These are phyloP conservation scores for Salvia miltiorrhiza DNA, from an alignment of 257 asterid species.

Conservation along the genomic window DNA sequence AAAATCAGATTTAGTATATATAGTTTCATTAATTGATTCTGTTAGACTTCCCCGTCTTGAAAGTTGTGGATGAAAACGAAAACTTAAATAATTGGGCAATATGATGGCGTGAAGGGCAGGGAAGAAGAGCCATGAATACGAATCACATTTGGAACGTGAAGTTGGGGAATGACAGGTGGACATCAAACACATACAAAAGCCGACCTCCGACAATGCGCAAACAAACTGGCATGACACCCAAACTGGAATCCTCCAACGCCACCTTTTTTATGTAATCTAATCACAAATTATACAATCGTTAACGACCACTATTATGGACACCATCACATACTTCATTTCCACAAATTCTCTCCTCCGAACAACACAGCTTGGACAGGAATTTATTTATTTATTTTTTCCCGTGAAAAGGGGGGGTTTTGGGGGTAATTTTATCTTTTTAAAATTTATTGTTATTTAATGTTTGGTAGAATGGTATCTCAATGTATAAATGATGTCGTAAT, in stretches of 20 bases:
- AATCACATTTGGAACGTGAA: neutral
- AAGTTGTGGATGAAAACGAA: neutral
- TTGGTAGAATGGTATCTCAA: too few relatives aligned
- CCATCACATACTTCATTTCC: neutral
- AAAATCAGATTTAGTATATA: neutral
- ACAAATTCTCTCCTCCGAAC: neutral
- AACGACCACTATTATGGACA: neutral
- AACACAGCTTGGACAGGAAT: neutral
- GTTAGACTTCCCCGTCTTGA: neutral
- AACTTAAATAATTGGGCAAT: neutral
- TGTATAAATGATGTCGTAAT: too few relatives aligned
- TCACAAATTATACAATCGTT: neutral
- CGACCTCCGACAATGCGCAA: too few relatives aligned
- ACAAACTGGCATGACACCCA: too few relatives aligned
- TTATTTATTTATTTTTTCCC: too few relatives aligned
- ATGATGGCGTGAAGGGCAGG: constrained; percentile 21
- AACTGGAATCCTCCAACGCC: neutral
- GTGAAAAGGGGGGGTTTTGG: too few relatives aligned
- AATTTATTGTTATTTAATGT: too few relatives aligned
- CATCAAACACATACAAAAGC: too few relatives aligned
- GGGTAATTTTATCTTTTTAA: too few relatives aligned
- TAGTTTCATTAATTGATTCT: neutral
- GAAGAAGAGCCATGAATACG: neutral
- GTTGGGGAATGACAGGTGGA: constrained; percentile 20
- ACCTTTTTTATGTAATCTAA: neutral